phyloP scores from a whole-genome alignment of 306 rosid genomes.

The Dicorynia guianensis region DNA sequence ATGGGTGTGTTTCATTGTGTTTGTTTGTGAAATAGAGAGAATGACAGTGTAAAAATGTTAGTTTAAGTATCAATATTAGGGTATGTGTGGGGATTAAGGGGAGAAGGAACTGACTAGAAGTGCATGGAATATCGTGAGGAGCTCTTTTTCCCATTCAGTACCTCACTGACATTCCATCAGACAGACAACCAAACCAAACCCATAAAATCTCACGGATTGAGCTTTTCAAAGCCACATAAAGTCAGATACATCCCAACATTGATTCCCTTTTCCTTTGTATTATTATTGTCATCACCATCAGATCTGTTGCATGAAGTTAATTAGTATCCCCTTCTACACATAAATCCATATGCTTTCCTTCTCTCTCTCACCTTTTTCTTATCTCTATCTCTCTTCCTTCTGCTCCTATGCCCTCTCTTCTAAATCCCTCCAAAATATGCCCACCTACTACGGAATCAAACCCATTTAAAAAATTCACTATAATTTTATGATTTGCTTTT shows the following conservation, averaged over 20 bases:
- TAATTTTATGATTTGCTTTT: constrained; percentile 40
- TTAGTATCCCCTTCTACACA: constrained; percentile 37
- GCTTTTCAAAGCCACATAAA: constrained; percentile 67
- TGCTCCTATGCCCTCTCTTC: constrained; percentile 37
- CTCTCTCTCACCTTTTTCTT: constrained; percentile 49
- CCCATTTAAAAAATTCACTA: constrained; percentile 52
- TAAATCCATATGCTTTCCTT: constrained; percentile 63
- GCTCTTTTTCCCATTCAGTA: constrained; percentile 65
- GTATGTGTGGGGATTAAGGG: constrained; percentile 49
- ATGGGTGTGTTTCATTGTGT: not conserved
- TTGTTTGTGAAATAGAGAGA: constrained; percentile 36
- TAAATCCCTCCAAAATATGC: constrained; percentile 79
- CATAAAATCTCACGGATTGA: constrained; percentile 51
- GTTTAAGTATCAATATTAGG: constrained; percentile 44
- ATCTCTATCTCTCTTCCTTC: not conserved
- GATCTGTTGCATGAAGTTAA: constrained; percentile 47
- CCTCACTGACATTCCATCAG: constrained; percentile 80
- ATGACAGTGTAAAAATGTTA: constrained; percentile 37
- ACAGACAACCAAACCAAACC: constrained; percentile 56
- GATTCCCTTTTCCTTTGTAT: constrained; percentile 90
- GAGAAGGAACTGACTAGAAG: constrained; percentile 44
- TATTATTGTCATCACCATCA: constrained; percentile 60
- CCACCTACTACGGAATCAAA: constrained; percentile 94
- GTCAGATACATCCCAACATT: constrained; percentile 92
- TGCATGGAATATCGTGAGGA: constrained; percentile 72